A percentile compares a stretch with the other conserved stretches of the same genome.
These are phyloP conservation scores for Alloteropsis semialata DNA, from an alignment of 176 grass and related monocot genomes.

Conservation along the genomic window DNA sequence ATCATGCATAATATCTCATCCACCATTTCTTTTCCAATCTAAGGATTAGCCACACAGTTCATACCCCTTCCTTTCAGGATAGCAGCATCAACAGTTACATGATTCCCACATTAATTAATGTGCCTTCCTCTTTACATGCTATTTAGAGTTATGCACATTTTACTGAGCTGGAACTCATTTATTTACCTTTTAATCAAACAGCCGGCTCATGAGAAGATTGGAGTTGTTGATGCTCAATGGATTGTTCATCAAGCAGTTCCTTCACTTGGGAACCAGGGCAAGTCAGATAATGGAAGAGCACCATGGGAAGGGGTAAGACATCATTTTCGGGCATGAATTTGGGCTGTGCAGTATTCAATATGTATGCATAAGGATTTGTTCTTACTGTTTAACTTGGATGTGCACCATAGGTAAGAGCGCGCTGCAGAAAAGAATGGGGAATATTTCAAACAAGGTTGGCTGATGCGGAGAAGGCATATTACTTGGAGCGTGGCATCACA, in stretches of 20 bases:
- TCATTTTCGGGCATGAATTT: not conserved
- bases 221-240: conserved; percentile 98
- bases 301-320: conserved; percentile 91
- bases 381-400: conserved; percentile 1
- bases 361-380: not conserved
- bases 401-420: conserved; percentile 57
- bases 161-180: conserved; percentile 18
- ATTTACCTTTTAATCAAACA: conserved; percentile 40
- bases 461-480: conserved; percentile 82
- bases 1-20: not conserved
- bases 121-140: not conserved
- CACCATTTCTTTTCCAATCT: not conserved
- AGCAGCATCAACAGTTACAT: not conserved
- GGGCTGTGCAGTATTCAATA: not conserved
- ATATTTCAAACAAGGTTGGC: conserved; percentile 77
- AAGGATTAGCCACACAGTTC: not conserved
- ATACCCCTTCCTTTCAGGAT: not conserved
- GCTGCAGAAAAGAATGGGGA: conserved; percentile 89
- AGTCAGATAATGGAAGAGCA: conserved; percentile 72
- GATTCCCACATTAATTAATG: not conserved
- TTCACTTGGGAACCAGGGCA: conserved; percentile 92
- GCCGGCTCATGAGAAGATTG: conserved; percentile 99
- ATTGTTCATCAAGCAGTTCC: conserved; percentile 93
- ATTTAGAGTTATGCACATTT: not conserved
- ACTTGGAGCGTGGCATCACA: conserved; percentile 61